Conservation (phyloP, 2,329 filamentous ascomycete species). For the Decorospora gaudefroyi region DNA sequence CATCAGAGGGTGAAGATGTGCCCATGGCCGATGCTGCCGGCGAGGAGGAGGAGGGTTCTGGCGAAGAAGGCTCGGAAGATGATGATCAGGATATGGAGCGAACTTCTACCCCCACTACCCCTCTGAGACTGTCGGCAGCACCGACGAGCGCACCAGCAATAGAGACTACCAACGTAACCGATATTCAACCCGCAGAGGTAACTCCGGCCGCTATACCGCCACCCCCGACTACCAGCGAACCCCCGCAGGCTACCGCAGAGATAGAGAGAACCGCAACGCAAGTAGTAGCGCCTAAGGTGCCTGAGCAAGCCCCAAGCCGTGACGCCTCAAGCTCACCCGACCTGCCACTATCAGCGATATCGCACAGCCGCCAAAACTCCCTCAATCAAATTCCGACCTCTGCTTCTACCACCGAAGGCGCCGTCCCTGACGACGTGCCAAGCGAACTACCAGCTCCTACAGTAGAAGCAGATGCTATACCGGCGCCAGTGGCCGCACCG, state of each 20-base stretch:
- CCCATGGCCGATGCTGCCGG: slow-evolving; percentile 53
- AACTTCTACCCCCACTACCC: slow-evolving; percentile 51
- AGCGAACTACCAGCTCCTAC: slow-evolving; percentile 9
- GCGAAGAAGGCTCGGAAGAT: slow-evolving; percentile 51
- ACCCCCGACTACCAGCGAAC: slow-evolving; percentile 12
- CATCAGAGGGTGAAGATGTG: slow-evolving; percentile 45
- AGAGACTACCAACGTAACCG: slow-evolving; percentile 19
- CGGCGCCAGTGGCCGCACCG: neutral
- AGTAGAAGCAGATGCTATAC: slow-evolving; percentile 7
- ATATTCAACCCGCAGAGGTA: neutral
- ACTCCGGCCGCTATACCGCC: slow-evolving; percentile 7
- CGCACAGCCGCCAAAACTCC: slow-evolving; percentile 49
- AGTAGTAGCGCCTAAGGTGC: slow-evolving; percentile 8
- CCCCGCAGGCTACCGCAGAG: slow-evolving; percentile 9
- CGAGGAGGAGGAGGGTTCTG: slow-evolving; percentile 54
- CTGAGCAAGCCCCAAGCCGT: slow-evolving; percentile 15
- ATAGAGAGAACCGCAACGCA: slow-evolving; percentile 10
- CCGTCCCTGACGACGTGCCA: slow-evolving; percentile 8
- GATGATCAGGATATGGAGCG: slow-evolving; percentile 55
- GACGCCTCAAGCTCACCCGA: slow-evolving; percentile 52
- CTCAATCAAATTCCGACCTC: slow-evolving; percentile 33
- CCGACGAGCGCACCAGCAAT: slow-evolving; percentile 12
- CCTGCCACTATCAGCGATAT: slow-evolving; percentile 45
- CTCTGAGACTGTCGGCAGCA: slow-evolving; percentile 28
- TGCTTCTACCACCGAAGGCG: slow-evolving; percentile 13